phyloP scores from a whole-genome alignment of 495 filamentous ascomycete species.

The Neurospora sp. region DNA sequence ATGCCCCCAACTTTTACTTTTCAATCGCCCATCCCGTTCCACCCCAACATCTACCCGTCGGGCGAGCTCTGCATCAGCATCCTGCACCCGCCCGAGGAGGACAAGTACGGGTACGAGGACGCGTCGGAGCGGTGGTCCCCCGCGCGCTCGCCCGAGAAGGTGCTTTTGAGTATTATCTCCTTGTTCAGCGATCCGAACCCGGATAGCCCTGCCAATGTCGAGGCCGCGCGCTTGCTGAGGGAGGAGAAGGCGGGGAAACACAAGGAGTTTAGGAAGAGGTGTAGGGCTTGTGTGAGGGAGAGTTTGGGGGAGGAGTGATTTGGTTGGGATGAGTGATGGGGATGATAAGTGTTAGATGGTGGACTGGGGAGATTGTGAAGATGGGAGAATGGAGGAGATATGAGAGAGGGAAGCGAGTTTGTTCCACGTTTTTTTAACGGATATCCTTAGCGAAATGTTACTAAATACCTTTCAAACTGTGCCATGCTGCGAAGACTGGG shows the following conservation, averaged over 20 bases:
- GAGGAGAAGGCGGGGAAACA: conserved; percentile 55
- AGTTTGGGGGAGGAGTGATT: conserved; percentile 66
- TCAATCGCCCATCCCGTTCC: conserved; percentile 73
- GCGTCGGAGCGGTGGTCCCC: conserved; percentile 92
- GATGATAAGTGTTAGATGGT: neutral
- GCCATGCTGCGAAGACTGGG: neutral
- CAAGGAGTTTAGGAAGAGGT: conserved; percentile 66
- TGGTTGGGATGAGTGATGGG: neutral
- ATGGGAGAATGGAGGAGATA: neutral
- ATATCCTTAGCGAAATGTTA: neutral
- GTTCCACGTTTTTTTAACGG: neutral
- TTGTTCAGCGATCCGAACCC: conserved; percentile 90
- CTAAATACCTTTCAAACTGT: neutral
- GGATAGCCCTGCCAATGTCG: conserved; percentile 90
- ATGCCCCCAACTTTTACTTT: conserved; percentile 90
- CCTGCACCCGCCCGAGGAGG: conserved; percentile 90
- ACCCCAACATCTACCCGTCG: conserved; percentile 87
- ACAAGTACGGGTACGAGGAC: conserved; percentile 89
- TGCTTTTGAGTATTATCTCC: conserved; percentile 84
- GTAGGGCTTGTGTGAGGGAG: conserved; percentile 68
- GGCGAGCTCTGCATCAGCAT: conserved; percentile 96
- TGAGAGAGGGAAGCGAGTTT: neutral
- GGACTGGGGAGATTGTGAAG: neutral
- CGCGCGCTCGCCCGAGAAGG: conserved; percentile 95
- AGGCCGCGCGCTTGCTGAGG: conserved; percentile 79